A percentile compares a stretch with the other conserved stretches of the same genome.
phyloP scores from a whole-genome alignment of 23 red algal species.

The Gracilaria gracilis region DNA sequence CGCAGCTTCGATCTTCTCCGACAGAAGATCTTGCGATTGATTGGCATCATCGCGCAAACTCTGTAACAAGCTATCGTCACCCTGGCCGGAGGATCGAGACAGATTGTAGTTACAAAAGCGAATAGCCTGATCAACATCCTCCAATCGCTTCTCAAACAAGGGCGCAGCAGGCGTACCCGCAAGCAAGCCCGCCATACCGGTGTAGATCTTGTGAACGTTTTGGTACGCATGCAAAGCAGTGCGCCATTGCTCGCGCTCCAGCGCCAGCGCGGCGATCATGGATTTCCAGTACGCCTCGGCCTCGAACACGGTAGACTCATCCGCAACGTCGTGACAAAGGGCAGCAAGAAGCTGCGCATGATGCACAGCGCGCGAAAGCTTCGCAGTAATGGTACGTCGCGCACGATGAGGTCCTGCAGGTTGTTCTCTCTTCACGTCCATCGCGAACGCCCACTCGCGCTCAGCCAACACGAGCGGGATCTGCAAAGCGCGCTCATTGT shows the following conservation, averaged over 20 bases:
- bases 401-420: slow-evolving; percentile 28
- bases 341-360: slow-evolving; percentile 59
- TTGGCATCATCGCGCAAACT: slow-evolving; percentile 32
- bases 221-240: slow-evolving; percentile 42
- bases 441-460: slow-evolving; percentile 86
- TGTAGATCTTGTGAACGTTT: slow-evolving; percentile 67
- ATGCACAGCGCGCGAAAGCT: slow-evolving; percentile 62
- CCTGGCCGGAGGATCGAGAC: slow-evolving; percentile 8
- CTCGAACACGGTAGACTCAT: slow-evolving; percentile 68
- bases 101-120: slow-evolving; percentile 87
- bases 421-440: slow-evolving; percentile 83
- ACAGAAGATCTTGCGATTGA: slow-evolving; percentile 12
- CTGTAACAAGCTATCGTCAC: slow-evolving; percentile 20
- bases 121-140: slow-evolving; percentile 75
- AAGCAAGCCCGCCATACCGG: slow-evolving; percentile 45
- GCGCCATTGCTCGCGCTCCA: slow-evolving; percentile 74
- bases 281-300: slow-evolving; percentile 76
- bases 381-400: slow-evolving; percentile 45
- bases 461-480: slow-evolving; percentile 84
- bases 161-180: slow-evolving; percentile 27
- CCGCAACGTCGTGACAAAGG: slow-evolving; percentile 31
- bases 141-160: slow-evolving; percentile 63
- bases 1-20: slow-evolving; percentile 56
- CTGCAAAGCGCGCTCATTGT: slow-evolving; percentile 59
- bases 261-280: slow-evolving; percentile 52